A percentile compares a stretch with the other conserved stretches of the same genome.
These are phyloP conservation scores for Botrytis aclada DNA, from an alignment of 2,329 filamentous ascomycete species.

Conservation along the genomic window DNA sequence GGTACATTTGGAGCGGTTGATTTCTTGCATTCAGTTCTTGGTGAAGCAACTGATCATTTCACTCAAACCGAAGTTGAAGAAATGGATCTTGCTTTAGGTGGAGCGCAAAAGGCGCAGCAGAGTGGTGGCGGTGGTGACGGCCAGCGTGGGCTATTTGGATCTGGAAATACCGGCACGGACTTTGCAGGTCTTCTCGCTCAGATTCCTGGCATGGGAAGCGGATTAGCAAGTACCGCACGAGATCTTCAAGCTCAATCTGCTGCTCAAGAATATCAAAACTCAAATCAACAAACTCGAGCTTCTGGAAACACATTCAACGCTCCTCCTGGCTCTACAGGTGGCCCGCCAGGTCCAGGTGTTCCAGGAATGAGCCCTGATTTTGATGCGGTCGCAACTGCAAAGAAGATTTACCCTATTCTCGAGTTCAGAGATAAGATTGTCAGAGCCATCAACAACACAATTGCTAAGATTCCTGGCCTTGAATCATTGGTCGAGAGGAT, in stretches of 20 bases:
- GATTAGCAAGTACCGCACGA: conserved; percentile 64
- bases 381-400: conserved; percentile 72
- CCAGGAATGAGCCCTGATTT: conserved; percentile 74
- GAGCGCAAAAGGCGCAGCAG: conserved; percentile 47
- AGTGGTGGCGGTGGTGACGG: conserved; percentile 37
- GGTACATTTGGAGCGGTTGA: conserved; percentile 77
- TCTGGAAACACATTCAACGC: conserved; percentile 28
- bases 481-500: conserved; percentile 88
- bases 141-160: conserved; percentile 39
- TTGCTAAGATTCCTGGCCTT: conserved; percentile 86
- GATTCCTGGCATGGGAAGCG: conserved; percentile 67
- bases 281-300: conserved; percentile 38
- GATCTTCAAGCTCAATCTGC: conserved; percentile 59
- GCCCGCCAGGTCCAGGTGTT: conserved; percentile 51
- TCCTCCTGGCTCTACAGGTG: conserved; percentile 39
- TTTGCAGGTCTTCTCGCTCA: conserved; percentile 73
- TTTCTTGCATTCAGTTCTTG: conserved; percentile 71
- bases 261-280: conserved; percentile 61
- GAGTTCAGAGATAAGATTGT: conserved; percentile 93
- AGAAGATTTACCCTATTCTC: conserved; percentile 91
- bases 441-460: conserved; percentile 75
- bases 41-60: conserved; percentile 79
- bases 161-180: conserved; percentile 44
- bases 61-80: conserved; percentile 82
- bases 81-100: conserved; percentile 69